Base-by-base conservation (phyloP, 208 protist species). In the Endotrypanum monterogeii region DNA sequence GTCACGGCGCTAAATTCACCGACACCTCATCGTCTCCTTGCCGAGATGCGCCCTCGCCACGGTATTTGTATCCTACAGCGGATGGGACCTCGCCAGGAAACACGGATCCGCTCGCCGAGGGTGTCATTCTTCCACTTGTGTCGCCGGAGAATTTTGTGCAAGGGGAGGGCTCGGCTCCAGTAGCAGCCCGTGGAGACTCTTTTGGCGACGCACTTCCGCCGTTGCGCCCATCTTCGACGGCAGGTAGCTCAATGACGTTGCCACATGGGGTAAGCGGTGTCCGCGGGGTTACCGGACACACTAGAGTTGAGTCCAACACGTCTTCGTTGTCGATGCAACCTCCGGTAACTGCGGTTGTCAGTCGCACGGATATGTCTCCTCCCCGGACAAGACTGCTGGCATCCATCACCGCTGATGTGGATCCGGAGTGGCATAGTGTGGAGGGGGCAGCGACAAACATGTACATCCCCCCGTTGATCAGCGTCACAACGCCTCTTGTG, bases 381-480 rank as follows among this genome's bases (percentile, higher is more conserved):
- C 25, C 18, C 46, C 66, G 66, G 3, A 32, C 23, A n/a, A 41
- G 30, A 30, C 20, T 39, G 25, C 46, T 70, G 20, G 41, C 23
- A 28, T 56, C 66, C 28, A 56, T 50, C n/a, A 32, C 41, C 4
- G 51, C 11, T 20, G 79, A 85, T n/a, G 56, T 76, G 25, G 83
- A 82, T 25, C 78, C 78, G 23, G 86, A 86, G 71, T 90, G 86
- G 86, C 69, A 71, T 48, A 88, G 81, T 62, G 70, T 86, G 3
- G 76, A 75, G 62, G 54, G 60, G 18, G 80, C 76, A 58, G 57
- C 78, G 39, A 18, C 60, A 3, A 83, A 80, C 68, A 62, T 75
- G 4, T 80, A 71, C 60, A 16, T 84, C 18, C 73, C 58, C 54
- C 52, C 65, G 16, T n/a, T 72, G 16, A 14, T 67, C 7, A 52